A percentile compares a stretch with the other conserved stretches of the same genome.
Evolutionary conservation across 2,329 filamentous ascomycete genomes (phyloP).

Genomic region (Phialophora verrucosa): DNA sequence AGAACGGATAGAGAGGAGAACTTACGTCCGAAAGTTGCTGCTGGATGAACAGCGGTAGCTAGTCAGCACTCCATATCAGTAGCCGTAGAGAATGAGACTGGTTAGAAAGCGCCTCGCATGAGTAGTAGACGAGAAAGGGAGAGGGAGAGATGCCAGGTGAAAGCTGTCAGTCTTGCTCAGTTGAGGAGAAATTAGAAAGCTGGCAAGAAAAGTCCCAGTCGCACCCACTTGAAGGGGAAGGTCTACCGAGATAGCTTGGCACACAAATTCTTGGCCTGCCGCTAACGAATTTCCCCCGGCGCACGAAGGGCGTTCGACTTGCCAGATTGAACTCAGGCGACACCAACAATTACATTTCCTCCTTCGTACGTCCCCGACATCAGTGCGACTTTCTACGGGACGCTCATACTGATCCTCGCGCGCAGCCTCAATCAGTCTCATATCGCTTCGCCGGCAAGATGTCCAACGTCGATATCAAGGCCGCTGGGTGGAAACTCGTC

Average conservation of each 20-base stretch:
- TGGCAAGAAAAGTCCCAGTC: not conserved
- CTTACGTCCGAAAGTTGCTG: not conserved
- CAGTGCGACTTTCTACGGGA: conserved; percentile 2
- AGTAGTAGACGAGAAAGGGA: not conserved
- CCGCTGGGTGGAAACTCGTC: conserved; percentile 90
- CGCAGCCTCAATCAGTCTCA: conserved; percentile 22
- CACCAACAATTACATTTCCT: conserved; percentile 26
- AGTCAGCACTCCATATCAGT: not conserved
- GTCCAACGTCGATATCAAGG: conserved; percentile 81
- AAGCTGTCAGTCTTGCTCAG: not conserved
- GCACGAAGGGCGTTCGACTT: not conserved
- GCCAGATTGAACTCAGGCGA: conserved; percentile 15
- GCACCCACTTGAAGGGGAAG: not conserved
- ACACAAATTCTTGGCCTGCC: not conserved
- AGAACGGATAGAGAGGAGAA: not conserved
- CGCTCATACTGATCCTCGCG: conserved; percentile 23
- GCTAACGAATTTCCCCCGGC: not conserved
- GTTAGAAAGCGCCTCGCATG: not conserved
- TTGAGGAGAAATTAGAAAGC: not conserved
- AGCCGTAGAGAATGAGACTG: not conserved
- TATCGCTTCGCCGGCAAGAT: conserved; percentile 51
- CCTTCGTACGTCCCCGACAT: conserved; percentile 22
- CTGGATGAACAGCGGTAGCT: not conserved
- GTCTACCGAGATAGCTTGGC: not conserved
- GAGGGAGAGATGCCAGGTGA: not conserved